Evolutionary conservation across 163 green algal genomes (phyloP), one percentile per base, ranked within the genome.

Genomic region (Chloroidium sp.): DNA sequence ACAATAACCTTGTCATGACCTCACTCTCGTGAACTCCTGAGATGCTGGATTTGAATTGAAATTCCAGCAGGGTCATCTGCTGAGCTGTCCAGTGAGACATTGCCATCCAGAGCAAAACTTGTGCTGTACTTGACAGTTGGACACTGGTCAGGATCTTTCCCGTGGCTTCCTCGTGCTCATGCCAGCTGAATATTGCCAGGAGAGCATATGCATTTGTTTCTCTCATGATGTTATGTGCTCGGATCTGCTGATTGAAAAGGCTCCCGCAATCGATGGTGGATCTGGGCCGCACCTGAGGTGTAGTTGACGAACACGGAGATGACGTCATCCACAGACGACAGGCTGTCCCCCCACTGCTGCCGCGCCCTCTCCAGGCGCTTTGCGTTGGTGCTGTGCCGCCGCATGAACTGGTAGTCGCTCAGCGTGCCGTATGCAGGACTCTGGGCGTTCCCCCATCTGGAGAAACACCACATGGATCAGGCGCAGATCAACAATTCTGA

Each of bases 341-440:
- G 76, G 14, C 64, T 76, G 4, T 76, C 80, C 62, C 92, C 92
- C 91, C 90, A 95, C 1, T 86, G 86, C 14, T 81, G 82, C 59
- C 77, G 79, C 0, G 89, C 88, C 81, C 90, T 90, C n/a, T 88
- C 86, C 59, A 75, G 79, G 12, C 88, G 84, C 80, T 91, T 90
- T 36, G 91, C 90, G 74, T 62, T 93, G 81, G 36, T 74, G 58
- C 62, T 91, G 84, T 94, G 91, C 59, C 81, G 88, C 72, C 88
- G 84, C 88, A 93, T 93, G 82, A 93, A 90, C 77, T 91, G 91
- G 76, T 94, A 90, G 78, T 94, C 91, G 3, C 62, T 85, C 75
- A 94, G 78, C 2, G 87, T 90, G 4, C 79, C 82, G 69, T 83
- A 83, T 10, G 82, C 79, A 58, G 79, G 79, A 61, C 79, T 92